Evolutionary conservation across 495 filamentous ascomycete species (phyloP).

Genomic region (Aspergillus affinis): DNA sequence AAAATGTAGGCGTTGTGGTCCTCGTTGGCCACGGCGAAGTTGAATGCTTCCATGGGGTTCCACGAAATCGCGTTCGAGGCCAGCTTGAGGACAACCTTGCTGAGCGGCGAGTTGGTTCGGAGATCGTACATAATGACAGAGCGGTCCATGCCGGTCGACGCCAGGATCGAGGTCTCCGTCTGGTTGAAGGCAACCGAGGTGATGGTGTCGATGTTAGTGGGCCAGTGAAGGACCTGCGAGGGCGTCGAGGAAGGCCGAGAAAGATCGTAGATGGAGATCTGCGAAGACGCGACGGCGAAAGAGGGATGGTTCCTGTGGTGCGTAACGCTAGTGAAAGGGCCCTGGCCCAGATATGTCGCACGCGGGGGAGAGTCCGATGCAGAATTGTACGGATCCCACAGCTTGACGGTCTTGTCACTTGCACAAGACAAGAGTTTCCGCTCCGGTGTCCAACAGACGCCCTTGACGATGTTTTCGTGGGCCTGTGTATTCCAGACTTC

Average conservation of each 20-base stretch:
- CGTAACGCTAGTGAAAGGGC: conserved; percentile 80
- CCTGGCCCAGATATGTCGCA: conserved; percentile 78
- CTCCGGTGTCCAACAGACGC: conserved; percentile 81
- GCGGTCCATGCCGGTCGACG: conserved; percentile 78
- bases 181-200: conserved; percentile 89
- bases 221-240: conserved; percentile 81
- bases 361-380: conserved; percentile 60
- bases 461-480: conserved; percentile 88
- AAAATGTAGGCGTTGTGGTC: conserved; percentile 81
- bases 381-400: conserved; percentile 86
- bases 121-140: conserved; percentile 87
- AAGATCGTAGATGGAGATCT: conserved; percentile 85
- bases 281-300: conserved; percentile 78
- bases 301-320: conserved; percentile 70
- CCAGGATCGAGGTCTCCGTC: conserved; percentile 86
- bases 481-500: conserved; percentile 81
- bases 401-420: conserved; percentile 79
- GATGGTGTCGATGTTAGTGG: conserved; percentile 87
- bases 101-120: conserved; percentile 78
- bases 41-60: conserved; percentile 97
- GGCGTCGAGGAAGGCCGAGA: conserved; percentile 69
- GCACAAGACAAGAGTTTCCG: conserved; percentile 88
- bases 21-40: conserved; percentile 80
- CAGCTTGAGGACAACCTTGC: conserved; percentile 74
- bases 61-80: conserved; percentile 84